phyloP scores from a whole-genome alignment of 2,329 filamentous ascomycete species.

The Didymella exigua region DNA sequence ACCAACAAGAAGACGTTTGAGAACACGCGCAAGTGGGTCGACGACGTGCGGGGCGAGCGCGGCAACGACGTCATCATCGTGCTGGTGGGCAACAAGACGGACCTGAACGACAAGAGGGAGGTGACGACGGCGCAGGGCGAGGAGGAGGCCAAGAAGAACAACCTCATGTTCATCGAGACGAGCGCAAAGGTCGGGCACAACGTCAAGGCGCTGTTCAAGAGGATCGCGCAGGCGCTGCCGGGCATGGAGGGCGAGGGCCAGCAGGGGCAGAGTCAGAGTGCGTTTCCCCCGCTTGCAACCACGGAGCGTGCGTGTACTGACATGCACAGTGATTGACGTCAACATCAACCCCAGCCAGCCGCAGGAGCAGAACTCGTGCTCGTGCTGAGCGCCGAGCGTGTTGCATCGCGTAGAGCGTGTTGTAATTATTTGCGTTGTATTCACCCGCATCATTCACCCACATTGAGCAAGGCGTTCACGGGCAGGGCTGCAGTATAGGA shows the following conservation, averaged over 20 bases:
- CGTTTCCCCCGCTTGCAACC: slow-evolving; percentile 44
- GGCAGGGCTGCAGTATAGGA: slow-evolving; percentile 37
- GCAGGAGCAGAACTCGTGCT: slow-evolving; percentile 61
- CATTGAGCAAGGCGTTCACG: slow-evolving; percentile 49
- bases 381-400: slow-evolving; percentile 35
- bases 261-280: slow-evolving; percentile 80
- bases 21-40: slow-evolving; percentile 99
- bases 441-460: slow-evolving; percentile 40
- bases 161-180: slow-evolving; percentile 98
- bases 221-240: slow-evolving; percentile 95
- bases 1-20: slow-evolving; percentile 97
- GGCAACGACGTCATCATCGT: slow-evolving; percentile 99
- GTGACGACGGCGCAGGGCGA: slow-evolving; percentile 96
- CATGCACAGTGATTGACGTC: slow-evolving; percentile 80
- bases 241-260: slow-evolving; percentile 94
- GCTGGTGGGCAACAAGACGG: slow-evolving; percentile 97
- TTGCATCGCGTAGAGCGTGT: slow-evolving; percentile 37
- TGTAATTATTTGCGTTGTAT: slow-evolving; percentile 45
- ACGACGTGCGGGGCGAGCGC: slow-evolving; percentile 93
- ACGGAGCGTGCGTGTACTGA: slow-evolving; percentile 26
- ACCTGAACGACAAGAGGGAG: slow-evolving; percentile 96
- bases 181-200: slow-evolving; percentile 98
- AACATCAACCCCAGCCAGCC: slow-evolving; percentile 76
- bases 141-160: slow-evolving; percentile 97
- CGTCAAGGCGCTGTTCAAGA: slow-evolving; percentile 95